Evolutionary conservation across 2,329 filamentous ascomycete species (phyloP).

Genomic region (Cercospora sp.): DNA sequence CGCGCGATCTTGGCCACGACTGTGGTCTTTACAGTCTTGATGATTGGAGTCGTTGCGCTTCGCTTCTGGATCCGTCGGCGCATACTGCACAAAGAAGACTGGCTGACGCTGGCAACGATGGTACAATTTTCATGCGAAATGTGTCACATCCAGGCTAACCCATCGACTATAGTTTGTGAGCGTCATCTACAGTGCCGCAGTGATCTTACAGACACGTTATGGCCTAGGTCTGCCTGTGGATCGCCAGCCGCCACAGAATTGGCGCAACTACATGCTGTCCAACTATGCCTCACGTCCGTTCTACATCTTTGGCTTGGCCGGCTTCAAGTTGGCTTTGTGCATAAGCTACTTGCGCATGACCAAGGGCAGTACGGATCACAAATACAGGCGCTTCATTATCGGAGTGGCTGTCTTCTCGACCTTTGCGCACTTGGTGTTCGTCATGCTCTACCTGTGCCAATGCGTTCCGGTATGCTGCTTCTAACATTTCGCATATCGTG

Average conservation of each 20-base stretch:
- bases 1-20: conserved; percentile 18
- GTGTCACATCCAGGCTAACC: not conserved
- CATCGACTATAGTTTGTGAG: conserved; percentile 17
- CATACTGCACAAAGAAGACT: conserved; percentile 22
- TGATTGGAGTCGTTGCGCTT: conserved; percentile 16
- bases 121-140: conserved; percentile 6
- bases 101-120: conserved; percentile 24
- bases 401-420: conserved; percentile 23
- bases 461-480: conserved; percentile 18
- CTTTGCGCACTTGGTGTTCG: conserved; percentile 17
- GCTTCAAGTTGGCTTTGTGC: conserved; percentile 26
- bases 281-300: conserved; percentile 25
- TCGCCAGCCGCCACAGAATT: conserved; percentile 16
- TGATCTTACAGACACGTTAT: conserved; percentile 21
- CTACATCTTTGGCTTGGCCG: conserved; percentile 24
- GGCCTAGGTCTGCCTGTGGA: conserved; percentile 19
- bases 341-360: conserved; percentile 26
- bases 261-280: conserved; percentile 15
- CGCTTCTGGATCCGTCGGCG: conserved; percentile 22
- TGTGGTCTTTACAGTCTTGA: conserved; percentile 17
- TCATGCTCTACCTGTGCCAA: conserved; percentile 20
- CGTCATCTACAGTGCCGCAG: conserved; percentile 19
- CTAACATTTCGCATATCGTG: too few species aligned
- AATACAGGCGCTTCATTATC: conserved; percentile 20
- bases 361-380: conserved; percentile 17